These are phyloP conservation scores for Pleurozium schreberi DNA, from an alignment of 225 moss, liverwort and hornwort genomes.

Conservation along the genomic window DNA sequence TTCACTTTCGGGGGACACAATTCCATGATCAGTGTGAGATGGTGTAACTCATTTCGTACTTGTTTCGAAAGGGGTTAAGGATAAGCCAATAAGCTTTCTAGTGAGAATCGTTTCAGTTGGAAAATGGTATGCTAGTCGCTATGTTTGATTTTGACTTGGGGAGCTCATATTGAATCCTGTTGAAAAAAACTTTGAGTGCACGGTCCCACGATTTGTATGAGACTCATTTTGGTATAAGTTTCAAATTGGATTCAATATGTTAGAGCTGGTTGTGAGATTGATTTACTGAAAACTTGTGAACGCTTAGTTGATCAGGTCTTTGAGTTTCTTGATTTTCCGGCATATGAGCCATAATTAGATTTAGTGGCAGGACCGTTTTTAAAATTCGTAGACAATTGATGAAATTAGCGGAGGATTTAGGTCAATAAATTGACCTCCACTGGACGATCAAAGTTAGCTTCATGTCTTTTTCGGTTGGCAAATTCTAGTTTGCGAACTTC, in stretches of 20 bases:
- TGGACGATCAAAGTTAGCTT: background rate
- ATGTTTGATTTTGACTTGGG: background rate
- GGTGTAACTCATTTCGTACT: background rate
- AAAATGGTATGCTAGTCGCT: background rate
- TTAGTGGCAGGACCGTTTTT: background rate
- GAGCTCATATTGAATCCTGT: background rate
- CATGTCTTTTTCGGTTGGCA: background rate
- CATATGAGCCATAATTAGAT: background rate
- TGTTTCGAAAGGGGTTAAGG: background rate
- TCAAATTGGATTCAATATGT: background rate
- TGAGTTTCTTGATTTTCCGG: background rate
- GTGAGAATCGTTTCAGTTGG: background rate
- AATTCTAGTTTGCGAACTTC: background rate
- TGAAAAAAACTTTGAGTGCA: background rate
- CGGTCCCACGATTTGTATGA: background rate
- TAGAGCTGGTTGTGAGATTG: background rate
- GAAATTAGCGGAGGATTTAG: background rate
- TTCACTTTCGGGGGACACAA: background rate
- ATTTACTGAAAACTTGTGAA: background rate
- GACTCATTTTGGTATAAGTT: no score
- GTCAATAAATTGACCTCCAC: background rate
- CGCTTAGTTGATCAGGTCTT: background rate
- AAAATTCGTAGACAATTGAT: background rate
- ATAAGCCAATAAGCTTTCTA: background rate
- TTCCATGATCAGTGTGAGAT: background rate